phyloP scores from a whole-genome alignment of 164 flowering plant species.

The Annona cherimola region DNA sequence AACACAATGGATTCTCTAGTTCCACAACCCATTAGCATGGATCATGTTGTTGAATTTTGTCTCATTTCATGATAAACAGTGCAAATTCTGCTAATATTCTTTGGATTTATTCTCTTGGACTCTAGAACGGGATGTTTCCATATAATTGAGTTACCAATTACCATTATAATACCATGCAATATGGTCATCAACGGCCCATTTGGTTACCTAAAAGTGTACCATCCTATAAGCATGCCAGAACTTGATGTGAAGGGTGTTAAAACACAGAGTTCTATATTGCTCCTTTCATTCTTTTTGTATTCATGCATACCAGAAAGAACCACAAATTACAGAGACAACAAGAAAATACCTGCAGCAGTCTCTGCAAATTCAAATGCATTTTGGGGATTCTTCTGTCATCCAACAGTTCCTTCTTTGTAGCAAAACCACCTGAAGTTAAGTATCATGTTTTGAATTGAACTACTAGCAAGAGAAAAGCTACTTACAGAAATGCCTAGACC shows the following conservation, averaged over 20 bases:
- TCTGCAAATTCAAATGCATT: slow-evolving; percentile 91
- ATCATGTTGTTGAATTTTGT: no score
- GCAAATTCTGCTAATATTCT: no score
- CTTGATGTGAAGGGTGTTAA: background rate
- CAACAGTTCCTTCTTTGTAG: slow-evolving; percentile 85
- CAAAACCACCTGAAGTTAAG: slow-evolving; percentile 62
- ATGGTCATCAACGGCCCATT: no score
- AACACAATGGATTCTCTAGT: no score
- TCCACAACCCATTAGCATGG: no score
- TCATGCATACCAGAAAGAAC: background rate
- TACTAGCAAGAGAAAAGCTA: background rate
- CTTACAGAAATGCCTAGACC: background rate
- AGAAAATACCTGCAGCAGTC: slow-evolving; percentile 72
- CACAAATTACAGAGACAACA: background rate
- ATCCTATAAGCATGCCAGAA: no score
- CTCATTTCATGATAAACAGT: no score
- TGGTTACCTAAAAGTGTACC: no score
- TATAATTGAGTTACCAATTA: no score
- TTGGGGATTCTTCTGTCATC: slow-evolving; percentile 90
- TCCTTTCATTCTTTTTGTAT: background rate
- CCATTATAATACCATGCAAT: no score
- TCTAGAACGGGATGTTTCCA: no score
- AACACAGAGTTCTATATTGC: background rate
- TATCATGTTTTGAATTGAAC: background rate
- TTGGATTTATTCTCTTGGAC: no score